phyloP scores from a whole-genome alignment of 1,284 basidiomycete genomes.

The Ganoderma lingzhi region DNA sequence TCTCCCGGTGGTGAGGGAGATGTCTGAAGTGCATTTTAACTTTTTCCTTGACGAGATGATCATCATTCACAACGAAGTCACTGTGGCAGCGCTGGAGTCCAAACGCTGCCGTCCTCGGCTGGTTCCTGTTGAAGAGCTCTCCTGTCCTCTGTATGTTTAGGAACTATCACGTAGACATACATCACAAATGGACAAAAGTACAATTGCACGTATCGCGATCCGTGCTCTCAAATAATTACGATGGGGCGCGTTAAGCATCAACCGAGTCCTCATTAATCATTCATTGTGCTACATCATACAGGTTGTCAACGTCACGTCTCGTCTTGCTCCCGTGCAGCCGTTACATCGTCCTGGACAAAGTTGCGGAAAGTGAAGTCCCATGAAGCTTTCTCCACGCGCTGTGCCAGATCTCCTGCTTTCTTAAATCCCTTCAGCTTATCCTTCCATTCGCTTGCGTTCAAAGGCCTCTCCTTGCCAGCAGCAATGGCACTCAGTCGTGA shows the following conservation, averaged over 20 bases:
- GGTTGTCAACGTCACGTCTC: too few species aligned
- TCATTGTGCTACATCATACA: too few species aligned
- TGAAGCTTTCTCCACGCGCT: neutral
- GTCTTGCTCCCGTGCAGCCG: too few species aligned
- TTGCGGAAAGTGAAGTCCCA: neutral
- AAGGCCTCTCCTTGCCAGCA: neutral
- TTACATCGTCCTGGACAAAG: neutral
- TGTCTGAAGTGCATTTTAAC: conserved; percentile 37
- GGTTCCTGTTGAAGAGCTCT: neutral
- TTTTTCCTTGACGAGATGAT: conserved; percentile 51
- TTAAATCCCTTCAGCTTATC: neutral
- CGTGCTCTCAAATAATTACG: too few species aligned
- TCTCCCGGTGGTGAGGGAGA: conserved; percentile 42
- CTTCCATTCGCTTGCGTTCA: neutral
- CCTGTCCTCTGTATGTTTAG: neutral
- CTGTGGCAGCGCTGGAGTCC: neutral
- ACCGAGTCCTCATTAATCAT: too few species aligned
- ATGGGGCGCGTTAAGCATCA: too few species aligned
- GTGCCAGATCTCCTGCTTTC: neutral
- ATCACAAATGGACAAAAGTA: too few species aligned
- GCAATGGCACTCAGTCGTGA: neutral
- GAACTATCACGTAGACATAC: too few species aligned
- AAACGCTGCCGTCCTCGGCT: neutral
- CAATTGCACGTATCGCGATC: too few species aligned
- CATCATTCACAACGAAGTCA: conserved; percentile 1